phyloP scores from a whole-genome alignment of 2,329 filamentous ascomycete species.

The Dothistroma pini region DNA sequence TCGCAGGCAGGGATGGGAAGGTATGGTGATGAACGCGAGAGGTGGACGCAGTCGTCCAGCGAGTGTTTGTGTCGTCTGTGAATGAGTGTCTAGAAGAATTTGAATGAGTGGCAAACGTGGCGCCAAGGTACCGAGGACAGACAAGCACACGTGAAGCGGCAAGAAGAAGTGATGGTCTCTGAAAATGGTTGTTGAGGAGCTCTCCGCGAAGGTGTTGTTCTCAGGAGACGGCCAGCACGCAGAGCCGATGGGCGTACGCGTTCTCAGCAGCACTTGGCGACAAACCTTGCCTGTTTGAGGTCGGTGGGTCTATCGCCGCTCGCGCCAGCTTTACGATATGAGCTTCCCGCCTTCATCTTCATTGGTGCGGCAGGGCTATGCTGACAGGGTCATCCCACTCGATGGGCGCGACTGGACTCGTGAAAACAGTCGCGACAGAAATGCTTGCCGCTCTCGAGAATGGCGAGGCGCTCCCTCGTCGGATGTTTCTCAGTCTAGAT shows the following conservation, averaged over 20 bases:
- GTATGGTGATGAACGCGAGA: conserved; percentile 4
- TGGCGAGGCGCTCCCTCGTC: background rate
- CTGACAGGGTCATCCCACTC: background rate
- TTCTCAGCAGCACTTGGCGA: conserved; percentile 11
- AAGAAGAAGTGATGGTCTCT: conserved; percentile 1
- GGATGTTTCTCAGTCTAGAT: background rate
- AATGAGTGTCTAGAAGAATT: conserved; percentile 12
- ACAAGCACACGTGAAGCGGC: conserved; percentile 17
- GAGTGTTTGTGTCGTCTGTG: conserved; percentile 2
- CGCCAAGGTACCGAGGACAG: conserved; percentile 21
- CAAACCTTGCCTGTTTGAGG: conserved; percentile 15
- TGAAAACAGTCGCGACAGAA: conserved; percentile 2
- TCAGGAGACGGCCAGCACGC: conserved; percentile 12
- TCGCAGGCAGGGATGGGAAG: conserved; percentile 6
- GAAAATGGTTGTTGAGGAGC: conserved; percentile 5
- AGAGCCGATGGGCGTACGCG: conserved; percentile 10
- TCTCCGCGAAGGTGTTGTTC: conserved; percentile 16
- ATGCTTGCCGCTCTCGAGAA: background rate
- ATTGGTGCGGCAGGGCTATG: conserved; percentile 1
- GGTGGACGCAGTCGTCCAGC: conserved; percentile 15
- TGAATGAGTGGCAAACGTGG: background rate
- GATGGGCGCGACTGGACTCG: background rate
- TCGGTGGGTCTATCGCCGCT: conserved; percentile 6
- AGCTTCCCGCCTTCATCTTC: conserved; percentile 4
- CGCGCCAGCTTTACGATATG: conserved; percentile 11